Percentiles rank a stretch among this genome's conserved stretches.
Evolutionary conservation across 2,329 filamentous ascomycete species (phyloP).

Genomic region (Pseudopyricularia cyperi): DNA sequence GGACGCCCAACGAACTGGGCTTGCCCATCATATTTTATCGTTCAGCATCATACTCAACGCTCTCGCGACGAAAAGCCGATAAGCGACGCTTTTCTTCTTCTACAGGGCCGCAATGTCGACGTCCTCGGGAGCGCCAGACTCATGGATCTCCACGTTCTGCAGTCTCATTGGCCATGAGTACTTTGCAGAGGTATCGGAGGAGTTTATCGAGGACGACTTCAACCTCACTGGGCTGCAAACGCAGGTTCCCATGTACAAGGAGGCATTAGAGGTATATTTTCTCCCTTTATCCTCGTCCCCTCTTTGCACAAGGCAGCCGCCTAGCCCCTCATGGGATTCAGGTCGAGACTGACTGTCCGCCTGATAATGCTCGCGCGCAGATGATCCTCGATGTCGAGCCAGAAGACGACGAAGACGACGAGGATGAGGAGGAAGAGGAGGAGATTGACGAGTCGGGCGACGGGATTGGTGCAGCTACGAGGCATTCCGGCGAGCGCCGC

Average conservation of each 20-base stretch:
- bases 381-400: conserved; percentile 99
- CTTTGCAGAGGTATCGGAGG: conserved; percentile 96
- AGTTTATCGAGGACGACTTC: conserved; percentile 99
- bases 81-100: background rate
- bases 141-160: conserved; percentile 97
- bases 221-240: conserved; percentile 91
- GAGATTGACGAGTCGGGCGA: conserved; percentile 60
- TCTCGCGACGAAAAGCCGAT: background rate
- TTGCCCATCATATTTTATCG: background rate
- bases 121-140: conserved; percentile 57
- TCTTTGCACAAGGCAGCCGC: background rate
- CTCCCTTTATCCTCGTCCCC: background rate
- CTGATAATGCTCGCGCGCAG: conserved; percentile 19
- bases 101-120: conserved; percentile 38
- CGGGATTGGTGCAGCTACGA: conserved; percentile 35
- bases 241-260: conserved; percentile 98
- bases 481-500: conserved; percentile 50
- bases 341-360: background rate
- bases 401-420: conserved; percentile 82
- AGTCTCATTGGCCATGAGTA: conserved; percentile 93
- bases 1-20: background rate
- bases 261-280: conserved; percentile 64
- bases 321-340: conserved; percentile 9
- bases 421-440: conserved; percentile 66
- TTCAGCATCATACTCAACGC: background rate